Conservation (phyloP, 768 basidiomycete species). For the Galerina marginata region DNA sequence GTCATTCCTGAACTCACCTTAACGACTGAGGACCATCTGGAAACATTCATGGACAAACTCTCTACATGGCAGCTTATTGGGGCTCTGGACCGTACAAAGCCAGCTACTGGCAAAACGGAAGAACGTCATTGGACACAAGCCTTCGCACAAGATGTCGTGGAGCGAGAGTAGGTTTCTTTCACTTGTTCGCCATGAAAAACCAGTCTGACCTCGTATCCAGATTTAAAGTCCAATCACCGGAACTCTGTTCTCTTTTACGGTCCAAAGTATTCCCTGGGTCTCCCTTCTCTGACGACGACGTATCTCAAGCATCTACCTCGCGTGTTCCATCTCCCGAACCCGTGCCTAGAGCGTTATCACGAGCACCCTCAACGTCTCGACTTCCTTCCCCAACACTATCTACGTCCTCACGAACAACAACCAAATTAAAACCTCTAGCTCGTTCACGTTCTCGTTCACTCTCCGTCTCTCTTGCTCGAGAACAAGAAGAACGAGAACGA, state of each 20-base stretch:
- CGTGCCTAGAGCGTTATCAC: constrained; percentile 15
- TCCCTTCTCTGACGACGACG: constrained; percentile 56
- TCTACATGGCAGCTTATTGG: constrained; percentile 77
- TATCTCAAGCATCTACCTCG: constrained; percentile 7
- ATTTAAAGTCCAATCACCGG: constrained; percentile 59
- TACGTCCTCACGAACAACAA: constrained; percentile 16
- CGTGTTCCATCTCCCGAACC: constrained; percentile 10
- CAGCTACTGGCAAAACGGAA: constrained; percentile 16
- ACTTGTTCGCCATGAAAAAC: neutral
- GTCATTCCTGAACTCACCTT: constrained; percentile 22
- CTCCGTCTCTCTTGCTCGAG: constrained; percentile 73
- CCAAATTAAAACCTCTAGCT: constrained; percentile 22
- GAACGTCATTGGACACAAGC: constrained; percentile 76
- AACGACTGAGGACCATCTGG: constrained; percentile 59
- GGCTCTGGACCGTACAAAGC: constrained; percentile 28
- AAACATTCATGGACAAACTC: constrained; percentile 79
- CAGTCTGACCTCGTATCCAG: constrained; percentile 36
- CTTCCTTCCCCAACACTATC: constrained; percentile 36
- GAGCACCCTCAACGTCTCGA: constrained; percentile 34
- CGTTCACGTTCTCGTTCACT: constrained; percentile 64
- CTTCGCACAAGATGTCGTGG: constrained; percentile 72
- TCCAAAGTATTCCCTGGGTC: constrained; percentile 71
- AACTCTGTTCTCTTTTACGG: constrained; percentile 60
- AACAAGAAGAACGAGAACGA: constrained; percentile 50
- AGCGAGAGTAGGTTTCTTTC: constrained; percentile 55